These are phyloP conservation scores for Dendrocalamus sinicus DNA, from an alignment of 176 grass and related monocot species.

Conservation along the genomic window DNA sequence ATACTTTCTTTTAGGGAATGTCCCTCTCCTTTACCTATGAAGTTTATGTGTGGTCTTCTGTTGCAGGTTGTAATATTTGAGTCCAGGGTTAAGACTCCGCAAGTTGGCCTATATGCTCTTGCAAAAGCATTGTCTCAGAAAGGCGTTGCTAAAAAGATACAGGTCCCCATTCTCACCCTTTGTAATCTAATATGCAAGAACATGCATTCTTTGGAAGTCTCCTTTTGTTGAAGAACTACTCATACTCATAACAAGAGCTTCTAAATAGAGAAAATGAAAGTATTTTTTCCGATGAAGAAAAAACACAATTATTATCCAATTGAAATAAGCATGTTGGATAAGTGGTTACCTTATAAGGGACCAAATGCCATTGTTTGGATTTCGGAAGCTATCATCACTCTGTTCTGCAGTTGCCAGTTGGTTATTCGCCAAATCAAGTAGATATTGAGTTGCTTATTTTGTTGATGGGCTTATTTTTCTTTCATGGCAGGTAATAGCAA, in stretches of 20 bases:
- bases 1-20: conserved; percentile 9
- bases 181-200: conserved; percentile 10
- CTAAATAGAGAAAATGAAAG: conserved; percentile 14
- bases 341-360: not conserved
- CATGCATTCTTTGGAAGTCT: not conserved
- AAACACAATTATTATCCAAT: not conserved
- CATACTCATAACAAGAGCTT: conserved; percentile 19
- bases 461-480: conserved; percentile 37
- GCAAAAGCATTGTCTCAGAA: conserved; percentile 88
- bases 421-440: not conserved
- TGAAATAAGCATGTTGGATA: not conserved
- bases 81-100: conserved; percentile 85
- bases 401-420: conserved; percentile 19
- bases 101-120: conserved; percentile 88
- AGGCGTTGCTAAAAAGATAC: conserved; percentile 87
- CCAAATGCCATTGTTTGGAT: not conserved
- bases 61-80: conserved; percentile 89
- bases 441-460: not conserved
- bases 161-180: conserved; percentile 52
- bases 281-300: not conserved
- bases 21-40: not conserved
- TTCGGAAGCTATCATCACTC: conserved; percentile 22
- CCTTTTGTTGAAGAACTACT: conserved; percentile 31
- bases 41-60: conserved; percentile 30
- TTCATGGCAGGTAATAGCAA: conserved; percentile 86